A percentile compares a stretch with the other conserved stretches of the same genome.
These are phyloP conservation scores for Gelatoporia subvermispora DNA, from an alignment of 768 basidiomycete genomes.

Conservation along the genomic window DNA sequence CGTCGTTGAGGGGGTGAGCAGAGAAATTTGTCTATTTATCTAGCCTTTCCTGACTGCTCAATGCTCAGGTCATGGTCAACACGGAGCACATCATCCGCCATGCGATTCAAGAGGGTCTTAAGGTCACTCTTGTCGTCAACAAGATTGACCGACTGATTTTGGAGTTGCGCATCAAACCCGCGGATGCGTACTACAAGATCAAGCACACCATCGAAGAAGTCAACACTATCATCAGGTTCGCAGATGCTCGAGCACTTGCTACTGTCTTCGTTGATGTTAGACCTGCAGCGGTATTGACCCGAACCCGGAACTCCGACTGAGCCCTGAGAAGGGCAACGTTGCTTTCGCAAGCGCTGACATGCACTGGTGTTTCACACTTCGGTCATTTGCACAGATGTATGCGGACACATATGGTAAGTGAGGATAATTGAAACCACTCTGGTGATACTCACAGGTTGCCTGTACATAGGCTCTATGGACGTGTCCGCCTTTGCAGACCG, in stretches of 20 bases:
- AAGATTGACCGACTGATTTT: constrained; percentile 97
- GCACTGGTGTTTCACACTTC: constrained; percentile 95
- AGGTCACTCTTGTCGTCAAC: constrained; percentile 91
- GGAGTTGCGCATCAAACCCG: constrained; percentile 91
- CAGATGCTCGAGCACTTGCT: background rate
- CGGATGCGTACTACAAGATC: constrained; percentile 98
- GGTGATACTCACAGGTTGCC: background rate
- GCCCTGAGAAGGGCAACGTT: constrained; percentile 94
- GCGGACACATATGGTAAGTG: constrained; percentile 80
- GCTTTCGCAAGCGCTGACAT: constrained; percentile 96
- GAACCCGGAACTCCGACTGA: constrained; percentile 80
- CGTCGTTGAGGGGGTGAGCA: constrained; percentile 91
- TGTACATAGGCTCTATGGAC: constrained; percentile 63
- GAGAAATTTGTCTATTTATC: constrained; percentile 4
- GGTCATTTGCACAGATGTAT: constrained; percentile 95
- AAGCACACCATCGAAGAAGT: constrained; percentile 99
- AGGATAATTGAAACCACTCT: background rate
- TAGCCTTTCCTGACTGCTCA: constrained; percentile 10
- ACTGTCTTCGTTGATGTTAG: background rate
- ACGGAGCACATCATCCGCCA: constrained; percentile 87
- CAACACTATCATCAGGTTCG: constrained; percentile 90
- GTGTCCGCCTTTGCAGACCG: constrained; percentile 83
- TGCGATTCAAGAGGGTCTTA: constrained; percentile 82
- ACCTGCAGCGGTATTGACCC: constrained; percentile 70
- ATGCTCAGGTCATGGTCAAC: constrained; percentile 78